Evolutionary conservation across 441 rosid genomes (phyloP), one percentile per base, ranked within the genome.

Genomic region (Daphne laureola): DNA sequence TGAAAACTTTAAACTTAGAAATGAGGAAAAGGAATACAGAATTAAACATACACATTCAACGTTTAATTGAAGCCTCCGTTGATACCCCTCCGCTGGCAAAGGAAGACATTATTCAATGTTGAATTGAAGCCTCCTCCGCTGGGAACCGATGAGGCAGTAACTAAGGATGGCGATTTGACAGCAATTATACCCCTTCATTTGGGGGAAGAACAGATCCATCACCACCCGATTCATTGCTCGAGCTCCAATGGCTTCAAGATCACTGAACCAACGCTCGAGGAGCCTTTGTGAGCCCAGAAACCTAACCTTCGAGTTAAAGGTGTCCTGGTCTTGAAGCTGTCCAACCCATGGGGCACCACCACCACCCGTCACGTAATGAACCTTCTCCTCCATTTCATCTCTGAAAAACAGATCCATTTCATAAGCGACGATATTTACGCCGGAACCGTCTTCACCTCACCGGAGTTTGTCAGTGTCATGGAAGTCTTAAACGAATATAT

Each of bases 341-440:
- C 96, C 4, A 91, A 88, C 55, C 98, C 98, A 16, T 64, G 88
- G 64, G 98, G 98, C 63, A 92, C 94, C 5, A 74, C 96, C 21
- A 76, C 81, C 81, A 77, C 68, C 42, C 70, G 81, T 63, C 58
- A 59, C 12, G 96, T 88, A 61, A 70, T 89, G 35, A 77, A 81
- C 70, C 91, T 89, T 67, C 91, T 92, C 50, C 55, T 92, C 49
- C 75, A 60, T 69, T 92, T 92, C 73, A 67, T 86, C 41, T 31
- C 78, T 4, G 70, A 61, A 17, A 92, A 92, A 53, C 64, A 67
- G 36, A 80, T 89, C 66, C 98, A 92, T 74, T 83, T 92, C 18
- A 79, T 92, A 4, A 86, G 98, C 72, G 98, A 89, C 57, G 98
- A 92, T 67, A 92, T 92, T 14, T 92, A 92, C 63, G 82, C 97